Percentiles rank a stretch among this genome's conserved stretches.
These are phyloP conservation scores for Meredithiella fracta DNA, from an alignment of 2,329 filamentous ascomycete species.

Conservation along the genomic window DNA sequence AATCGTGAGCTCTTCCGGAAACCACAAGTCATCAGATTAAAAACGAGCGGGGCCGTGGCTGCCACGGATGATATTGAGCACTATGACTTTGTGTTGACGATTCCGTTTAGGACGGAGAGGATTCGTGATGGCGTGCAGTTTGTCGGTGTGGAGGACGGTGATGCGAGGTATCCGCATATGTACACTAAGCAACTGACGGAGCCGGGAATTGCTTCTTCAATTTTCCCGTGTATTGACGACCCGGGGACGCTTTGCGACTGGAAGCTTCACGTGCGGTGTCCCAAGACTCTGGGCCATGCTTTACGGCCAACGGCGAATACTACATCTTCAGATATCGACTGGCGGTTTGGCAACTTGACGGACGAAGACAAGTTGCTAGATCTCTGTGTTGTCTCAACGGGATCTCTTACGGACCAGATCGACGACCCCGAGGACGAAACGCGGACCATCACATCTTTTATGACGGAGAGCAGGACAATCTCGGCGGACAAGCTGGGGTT, in stretches of 20 bases:
- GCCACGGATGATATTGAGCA: slow-evolving; percentile 19
- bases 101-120: slow-evolving; percentile 61
- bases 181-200: slow-evolving; percentile 73
- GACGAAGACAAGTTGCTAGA: slow-evolving; percentile 80
- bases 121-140: slow-evolving; percentile 84
- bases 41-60: slow-evolving; percentile 20
- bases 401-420: slow-evolving; percentile 70
- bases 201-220: slow-evolving; percentile 62
- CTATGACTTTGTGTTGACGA: slow-evolving; percentile 33
- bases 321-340: slow-evolving; percentile 22
- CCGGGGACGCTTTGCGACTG: slow-evolving; percentile 66
- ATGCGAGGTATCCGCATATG: slow-evolving; percentile 73
- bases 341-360: slow-evolving; percentile 23
- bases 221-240: slow-evolving; percentile 91
- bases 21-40: slow-evolving; percentile 33
- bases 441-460: slow-evolving; percentile 79
- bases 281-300: slow-evolving; percentile 71
- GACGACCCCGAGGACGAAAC: slow-evolving; percentile 59
- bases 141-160: slow-evolving; percentile 64
- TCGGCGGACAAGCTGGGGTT: slow-evolving; percentile 85
- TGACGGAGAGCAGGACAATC: slow-evolving; percentile 49
- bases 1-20: slow-evolving; percentile 18
- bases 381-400: slow-evolving; percentile 80
- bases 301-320: slow-evolving; percentile 23
- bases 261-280: slow-evolving; percentile 75